Conservation (phyloP, 2,329 filamentous ascomycete species). For the Phyllosticta paracitricarpa region DNA sequence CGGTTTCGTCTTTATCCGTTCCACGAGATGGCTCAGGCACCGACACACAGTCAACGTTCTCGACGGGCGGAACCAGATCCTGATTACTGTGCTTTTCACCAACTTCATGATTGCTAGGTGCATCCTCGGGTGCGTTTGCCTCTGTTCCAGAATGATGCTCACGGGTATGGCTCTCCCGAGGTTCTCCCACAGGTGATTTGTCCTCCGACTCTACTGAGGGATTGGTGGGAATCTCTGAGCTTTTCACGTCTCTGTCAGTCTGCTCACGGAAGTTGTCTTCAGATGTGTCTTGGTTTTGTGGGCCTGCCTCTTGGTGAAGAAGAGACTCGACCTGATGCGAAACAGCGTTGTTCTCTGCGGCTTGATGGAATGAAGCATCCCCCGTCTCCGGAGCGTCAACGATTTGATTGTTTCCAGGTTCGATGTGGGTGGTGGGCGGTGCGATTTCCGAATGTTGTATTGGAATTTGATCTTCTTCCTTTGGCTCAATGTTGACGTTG, state of each 20-base stretch:
- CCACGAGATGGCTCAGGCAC: not conserved
- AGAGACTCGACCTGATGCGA: not conserved
- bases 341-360: not conserved
- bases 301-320: not conserved
- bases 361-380: not conserved
- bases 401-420: not conserved
- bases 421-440: not conserved
- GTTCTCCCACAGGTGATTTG: not conserved
- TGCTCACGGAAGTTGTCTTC: not conserved
- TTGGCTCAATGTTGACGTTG: not conserved
- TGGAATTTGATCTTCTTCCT: not conserved
- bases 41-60: not conserved
- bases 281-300: not conserved
- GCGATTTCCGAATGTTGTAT: not conserved
- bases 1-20: not conserved
- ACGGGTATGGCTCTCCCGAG: not conserved
- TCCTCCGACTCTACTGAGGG: not conserved
- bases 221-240: not conserved
- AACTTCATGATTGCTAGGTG: not conserved
- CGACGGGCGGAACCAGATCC: not conserved
- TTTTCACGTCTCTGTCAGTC: not conserved
- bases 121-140: not conserved
- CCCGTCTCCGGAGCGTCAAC: not conserved
- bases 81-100: not conserved
- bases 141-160: not conserved